Evolutionary conservation across 129 eudicot species (phyloP), one percentile per base, ranked within the genome.

Genomic region (Ambrosia artemisiifolia): DNA sequence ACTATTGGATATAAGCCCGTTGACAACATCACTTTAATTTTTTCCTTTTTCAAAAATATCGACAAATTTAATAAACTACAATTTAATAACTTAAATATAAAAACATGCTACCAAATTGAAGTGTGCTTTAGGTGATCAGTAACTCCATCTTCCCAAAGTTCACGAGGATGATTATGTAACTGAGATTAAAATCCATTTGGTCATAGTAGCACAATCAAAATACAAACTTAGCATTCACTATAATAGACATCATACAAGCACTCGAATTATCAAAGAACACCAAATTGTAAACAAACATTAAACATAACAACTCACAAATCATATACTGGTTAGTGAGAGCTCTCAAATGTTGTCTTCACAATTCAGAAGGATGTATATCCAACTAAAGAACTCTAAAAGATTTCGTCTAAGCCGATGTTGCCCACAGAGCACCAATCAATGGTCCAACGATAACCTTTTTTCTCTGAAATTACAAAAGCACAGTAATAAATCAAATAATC

Each of bases 261-360:
- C 5, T 12, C 56, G 7, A 17, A 17, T 11, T 20, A 43, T 20
- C 14, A 34, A 28, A 24, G n/a, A 24, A 34, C 50, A 16, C 61
- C 7, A 17, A 49, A 53, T 11, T 64, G 64, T 48, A 55, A 33
- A 10, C 34, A 73, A n/a, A n/a, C n/a, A n/a, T n/a, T n/a, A n/a
- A 63, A 54, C 38, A 70, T 30, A 53, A 7, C 11, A 76, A 5
- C n/a, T n/a, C n/a, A n/a, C n/a, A n/a, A n/a, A 68, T 77, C 56
- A 77, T 70, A 96, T 96, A 87, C 96, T 84, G 78, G 89, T 96
- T n/a, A n/a, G n/a, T n/a, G n/a, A n/a, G n/a, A n/a, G n/a, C n/a
- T n/a, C n/a, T n/a, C n/a, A n/a, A n/a, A 79, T 93, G 95, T 84
- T 83, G 98, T 72, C 85, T 83, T 3, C 95, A 84, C 28, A 85